Percentiles rank a stretch among this genome's conserved stretches.
phyloP scores from a whole-genome alignment of 257 asterid species.

The Coffea eugenioides region DNA sequence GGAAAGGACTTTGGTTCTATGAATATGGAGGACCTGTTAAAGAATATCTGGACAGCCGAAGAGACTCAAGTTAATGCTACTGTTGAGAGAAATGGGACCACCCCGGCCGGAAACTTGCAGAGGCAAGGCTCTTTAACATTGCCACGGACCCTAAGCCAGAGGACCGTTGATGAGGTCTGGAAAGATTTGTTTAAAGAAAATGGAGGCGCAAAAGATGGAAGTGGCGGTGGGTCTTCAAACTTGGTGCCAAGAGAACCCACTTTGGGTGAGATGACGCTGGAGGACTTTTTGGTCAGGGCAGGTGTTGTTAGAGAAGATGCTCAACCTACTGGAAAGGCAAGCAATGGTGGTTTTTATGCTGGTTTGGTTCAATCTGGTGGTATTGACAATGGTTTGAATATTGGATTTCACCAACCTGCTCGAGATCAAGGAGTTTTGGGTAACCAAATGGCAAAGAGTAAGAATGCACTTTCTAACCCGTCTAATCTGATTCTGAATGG shows the following conservation, averaged over 20 bases:
- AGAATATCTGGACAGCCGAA: constrained; percentile 88
- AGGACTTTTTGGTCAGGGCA: constrained; percentile 69
- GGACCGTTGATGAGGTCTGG: constrained; percentile 89
- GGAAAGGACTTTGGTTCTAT: constrained; percentile 89
- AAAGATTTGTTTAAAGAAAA: constrained; percentile 62
- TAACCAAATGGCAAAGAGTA: constrained; percentile 39
- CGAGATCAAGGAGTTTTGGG: constrained; percentile 37
- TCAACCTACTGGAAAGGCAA: constrained; percentile 40
- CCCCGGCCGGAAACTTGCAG: constrained; percentile 56
- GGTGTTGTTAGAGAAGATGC: constrained; percentile 83
- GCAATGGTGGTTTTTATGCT: constrained; percentile 33
- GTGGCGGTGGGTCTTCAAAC: constrained; percentile 30
- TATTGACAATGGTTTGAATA: constrained; percentile 33
- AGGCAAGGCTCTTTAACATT: constrained; percentile 86
- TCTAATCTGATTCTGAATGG: constrained; percentile 44
- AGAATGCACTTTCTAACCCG: constrained; percentile 32
- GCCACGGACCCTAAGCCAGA: constrained; percentile 83
- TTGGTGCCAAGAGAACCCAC: constrained; percentile 61
- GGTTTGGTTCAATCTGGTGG: constrained; percentile 33
- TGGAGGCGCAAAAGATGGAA: constrained; percentile 37
- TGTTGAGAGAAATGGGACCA: constrained; percentile 37
- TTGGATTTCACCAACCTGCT: constrained; percentile 56
- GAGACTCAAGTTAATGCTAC: constrained; percentile 52
- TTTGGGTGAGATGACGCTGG: constrained; percentile 81
- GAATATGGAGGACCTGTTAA: constrained; percentile 91